These are phyloP conservation scores for Pleurotus tuoliensis DNA, from an alignment of 768 basidiomycete species.

Conservation along the genomic window DNA sequence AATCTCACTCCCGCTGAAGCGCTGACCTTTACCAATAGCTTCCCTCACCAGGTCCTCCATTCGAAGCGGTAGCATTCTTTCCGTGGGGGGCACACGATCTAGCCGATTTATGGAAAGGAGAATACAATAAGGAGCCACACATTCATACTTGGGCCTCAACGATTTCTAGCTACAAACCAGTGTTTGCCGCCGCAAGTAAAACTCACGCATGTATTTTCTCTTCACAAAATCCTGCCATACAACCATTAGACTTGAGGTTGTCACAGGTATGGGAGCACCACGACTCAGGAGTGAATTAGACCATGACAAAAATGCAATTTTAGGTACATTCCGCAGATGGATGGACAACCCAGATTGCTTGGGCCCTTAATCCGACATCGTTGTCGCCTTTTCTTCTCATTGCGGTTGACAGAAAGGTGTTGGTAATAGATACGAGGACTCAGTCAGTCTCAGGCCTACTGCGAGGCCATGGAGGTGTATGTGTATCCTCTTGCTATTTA, in stretches of 20 bases:
- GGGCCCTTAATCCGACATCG: conserved; percentile 43
- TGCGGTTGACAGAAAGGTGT: conserved; percentile 49
- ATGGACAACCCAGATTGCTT: conserved; percentile 36
- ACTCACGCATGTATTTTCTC: conserved; percentile 34
- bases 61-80: conserved; percentile 44
- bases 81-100: conserved; percentile 40
- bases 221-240: conserved; percentile 18
- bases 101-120: conserved; percentile 34
- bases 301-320: conserved; percentile 8
- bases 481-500: conserved; percentile 17
- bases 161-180: conserved; percentile 45
- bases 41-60: conserved; percentile 9
- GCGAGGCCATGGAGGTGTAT: conserved; percentile 72
- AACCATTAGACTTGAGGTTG: conserved; percentile 33
- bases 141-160: conserved; percentile 39
- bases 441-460: conserved; percentile 41
- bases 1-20: too few species aligned
- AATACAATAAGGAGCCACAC: conserved; percentile 24
- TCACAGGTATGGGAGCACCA: conserved; percentile 22
- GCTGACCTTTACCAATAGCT: too few species aligned
- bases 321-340: background rate
- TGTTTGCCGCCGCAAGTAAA: conserved; percentile 45
- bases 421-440: conserved; percentile 46
- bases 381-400: conserved; percentile 52
- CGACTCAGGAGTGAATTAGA: background rate